Base-by-base conservation (phyloP, 2,329 filamentous ascomycete species). In the Xylariaceae sp. region DNA sequence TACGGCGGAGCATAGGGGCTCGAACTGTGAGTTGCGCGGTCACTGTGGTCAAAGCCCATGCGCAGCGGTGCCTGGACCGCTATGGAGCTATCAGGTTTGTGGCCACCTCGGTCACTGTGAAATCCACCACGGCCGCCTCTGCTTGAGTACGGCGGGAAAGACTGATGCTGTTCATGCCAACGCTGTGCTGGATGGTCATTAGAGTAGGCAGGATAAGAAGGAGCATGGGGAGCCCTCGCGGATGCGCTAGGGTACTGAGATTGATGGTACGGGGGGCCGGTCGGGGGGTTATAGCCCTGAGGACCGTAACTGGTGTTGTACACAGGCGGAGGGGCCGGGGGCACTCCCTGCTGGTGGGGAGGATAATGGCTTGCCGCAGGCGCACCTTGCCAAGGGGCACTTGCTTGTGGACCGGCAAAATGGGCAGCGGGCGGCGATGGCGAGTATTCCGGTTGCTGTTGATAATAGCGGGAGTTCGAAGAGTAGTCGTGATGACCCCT, bases 221-320 rank as follows among this genome's bases (percentile, higher is more conserved):
- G 56, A 9, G 59, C 59, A 45, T 73, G 73, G 11, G 56, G 28
- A 9, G 53, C 50, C 27, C 52, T 55, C 28, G 46, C 43, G 6
- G 54, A 32, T 15, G 54, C 46, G 33, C 35, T 44, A 7, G 55
- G 47, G 38, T 60, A 61, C n/a, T 65, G 58, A 26, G 67, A 61
- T 36, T 68, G 68, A 44, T 68, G 68, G 43, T 70, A 70, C 9
- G 62, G 38, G 23, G 53, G 54, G 28, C 44, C 50, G 4, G 50
- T 50, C 37, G 68, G 64, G 16, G 64, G 54, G 21, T 59, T 59
- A 42, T 78, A 80, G 7, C 66, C 58, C 50, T 78, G 77, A 31
- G 54, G 43, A 18, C 44, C 46, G 30, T 57, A 58, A 29, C 30
- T 48, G 14, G 54, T 38, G 38, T 50, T 46, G 15, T 55, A 57